Evolutionary conservation across 345 rosid genomes (phyloP).

Genomic region (Citrus glauca): DNA sequence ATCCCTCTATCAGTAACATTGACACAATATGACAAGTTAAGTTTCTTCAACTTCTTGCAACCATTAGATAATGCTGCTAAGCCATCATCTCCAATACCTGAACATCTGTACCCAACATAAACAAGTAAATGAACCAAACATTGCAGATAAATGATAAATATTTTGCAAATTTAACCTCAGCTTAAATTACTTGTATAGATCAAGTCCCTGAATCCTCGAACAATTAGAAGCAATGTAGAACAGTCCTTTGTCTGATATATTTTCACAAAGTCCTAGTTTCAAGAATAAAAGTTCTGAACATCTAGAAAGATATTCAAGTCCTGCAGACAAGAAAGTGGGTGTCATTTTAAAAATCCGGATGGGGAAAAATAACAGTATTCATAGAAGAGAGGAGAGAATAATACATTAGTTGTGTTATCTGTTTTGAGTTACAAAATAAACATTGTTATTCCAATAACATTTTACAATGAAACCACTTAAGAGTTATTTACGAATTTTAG

Average conservation of each 20-base stretch:
- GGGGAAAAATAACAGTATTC: background rate
- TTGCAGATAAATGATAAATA: background rate
- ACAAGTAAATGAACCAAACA: conserved; percentile 5
- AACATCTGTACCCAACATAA: conserved; percentile 43
- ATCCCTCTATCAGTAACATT: conserved; percentile 65
- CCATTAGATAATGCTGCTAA: conserved; percentile 67
- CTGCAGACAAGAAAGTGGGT: conserved; percentile 36
- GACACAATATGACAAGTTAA: conserved; percentile 75
- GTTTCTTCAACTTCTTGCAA: conserved; percentile 72
- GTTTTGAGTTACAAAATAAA: background rate
- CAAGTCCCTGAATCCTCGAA: conserved; percentile 61
- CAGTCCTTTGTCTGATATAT: conserved; percentile 70
- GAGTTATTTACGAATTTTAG: background rate
- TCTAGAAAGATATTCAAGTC: conserved; percentile 65
- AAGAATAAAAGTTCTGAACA: conserved; percentile 58
- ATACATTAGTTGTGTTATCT: background rate
- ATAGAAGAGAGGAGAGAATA: background rate
- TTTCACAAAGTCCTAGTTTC: conserved; percentile 75
- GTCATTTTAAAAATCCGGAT: background rate
- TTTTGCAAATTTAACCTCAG: background rate
- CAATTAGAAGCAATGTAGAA: conserved; percentile 58
- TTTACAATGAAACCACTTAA: background rate
- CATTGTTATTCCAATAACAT: background rate
- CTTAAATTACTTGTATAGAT: conserved; percentile 73
- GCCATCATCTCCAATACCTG: conserved; percentile 65